Evolutionary conservation across 805 yeast genomes (phyloP).

Genomic region (Metschnikowia continentalis): DNA sequence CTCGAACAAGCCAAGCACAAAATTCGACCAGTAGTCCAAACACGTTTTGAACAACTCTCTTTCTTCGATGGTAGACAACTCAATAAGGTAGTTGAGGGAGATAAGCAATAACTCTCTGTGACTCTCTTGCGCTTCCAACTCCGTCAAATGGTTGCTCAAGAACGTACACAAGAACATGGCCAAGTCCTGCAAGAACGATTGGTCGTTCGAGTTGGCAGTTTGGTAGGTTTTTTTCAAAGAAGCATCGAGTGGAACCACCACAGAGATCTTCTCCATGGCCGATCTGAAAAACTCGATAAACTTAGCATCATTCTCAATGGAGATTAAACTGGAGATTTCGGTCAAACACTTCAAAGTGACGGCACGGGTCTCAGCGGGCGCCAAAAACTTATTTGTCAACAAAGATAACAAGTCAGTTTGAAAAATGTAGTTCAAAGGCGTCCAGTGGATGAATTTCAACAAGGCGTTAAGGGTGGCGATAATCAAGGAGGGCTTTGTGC

Average conservation of each 20-base stretch:
- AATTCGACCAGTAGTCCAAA: slow-evolving; percentile 87
- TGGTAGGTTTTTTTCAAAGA: slow-evolving; percentile 71
- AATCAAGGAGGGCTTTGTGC: slow-evolving; percentile 77
- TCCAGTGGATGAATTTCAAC: slow-evolving; percentile 88
- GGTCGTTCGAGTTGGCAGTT: slow-evolving; percentile 75
- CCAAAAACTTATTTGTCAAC: slow-evolving; percentile 71
- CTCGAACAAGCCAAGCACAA: slow-evolving; percentile 76
- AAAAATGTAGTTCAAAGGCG: slow-evolving; percentile 84
- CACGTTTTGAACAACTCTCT: slow-evolving; percentile 94
- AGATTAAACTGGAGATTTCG: slow-evolving; percentile 71
- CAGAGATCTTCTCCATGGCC: slow-evolving; percentile 64
- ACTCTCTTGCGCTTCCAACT: slow-evolving; percentile 53
- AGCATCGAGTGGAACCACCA: slow-evolving; percentile 58
- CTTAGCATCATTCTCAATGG: slow-evolving; percentile 50
- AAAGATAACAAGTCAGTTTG: slow-evolving; percentile 77
- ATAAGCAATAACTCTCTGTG: slow-evolving; percentile 57
- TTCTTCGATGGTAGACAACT: slow-evolving; percentile 86
- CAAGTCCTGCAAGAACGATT: slow-evolving; percentile 90
- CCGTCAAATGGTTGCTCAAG: slow-evolving; percentile 63
- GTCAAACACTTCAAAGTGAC: slow-evolving; percentile 87
- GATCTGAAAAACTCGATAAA: slow-evolving; percentile 67
- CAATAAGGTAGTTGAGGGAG: slow-evolving; percentile 77
- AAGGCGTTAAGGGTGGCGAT: slow-evolving; percentile 80
- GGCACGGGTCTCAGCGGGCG: slow-evolving; percentile 75
- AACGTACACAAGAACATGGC: slow-evolving; percentile 90